phyloP scores from a whole-genome alignment of 768 basidiomycete genomes.

The Auricularia auricula-judae region DNA sequence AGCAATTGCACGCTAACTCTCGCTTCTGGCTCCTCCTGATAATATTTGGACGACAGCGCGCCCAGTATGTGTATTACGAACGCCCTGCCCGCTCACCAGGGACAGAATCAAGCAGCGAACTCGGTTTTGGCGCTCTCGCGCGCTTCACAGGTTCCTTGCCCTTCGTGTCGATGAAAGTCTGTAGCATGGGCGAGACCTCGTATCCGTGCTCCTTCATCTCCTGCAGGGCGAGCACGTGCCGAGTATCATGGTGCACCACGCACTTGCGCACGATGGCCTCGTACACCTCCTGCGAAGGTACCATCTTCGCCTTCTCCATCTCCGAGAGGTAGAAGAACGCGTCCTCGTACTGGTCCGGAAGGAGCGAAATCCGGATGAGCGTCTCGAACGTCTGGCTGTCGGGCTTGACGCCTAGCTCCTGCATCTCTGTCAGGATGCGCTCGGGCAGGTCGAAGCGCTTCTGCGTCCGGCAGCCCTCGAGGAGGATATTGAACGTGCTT shows the following conservation, averaged over 20 bases:
- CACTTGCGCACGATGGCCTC: constrained; percentile 50
- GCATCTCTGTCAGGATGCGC: constrained; percentile 56
- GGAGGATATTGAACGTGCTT: constrained; percentile 57
- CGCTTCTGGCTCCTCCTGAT: too few relatives aligned
- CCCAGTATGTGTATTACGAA: too few relatives aligned
- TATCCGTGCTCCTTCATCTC: constrained; percentile 64
- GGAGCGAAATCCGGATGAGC: constrained; percentile 56
- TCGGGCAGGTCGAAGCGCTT: constrained; percentile 59
- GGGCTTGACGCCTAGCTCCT: constrained; percentile 40
- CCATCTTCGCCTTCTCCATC: constrained; percentile 57
- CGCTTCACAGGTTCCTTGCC: background rate
- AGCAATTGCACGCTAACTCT: too few relatives aligned
- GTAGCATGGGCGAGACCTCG: constrained; percentile 19
- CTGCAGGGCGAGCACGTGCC: constrained; percentile 52
- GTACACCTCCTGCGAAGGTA: constrained; percentile 49
- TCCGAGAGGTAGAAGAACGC: constrained; percentile 84
- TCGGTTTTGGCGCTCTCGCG: too few relatives aligned
- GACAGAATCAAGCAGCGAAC: too few relatives aligned
- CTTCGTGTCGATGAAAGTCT: constrained; percentile 18
- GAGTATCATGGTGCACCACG: constrained; percentile 40
- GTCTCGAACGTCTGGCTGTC: constrained; percentile 53
- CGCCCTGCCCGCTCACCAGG: too few relatives aligned
- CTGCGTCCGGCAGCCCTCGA: constrained; percentile 50
- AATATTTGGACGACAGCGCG: too few relatives aligned
- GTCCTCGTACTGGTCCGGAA: constrained; percentile 64